These are phyloP conservation scores for Dipodascopsis uninucleata DNA, from an alignment of 805 yeast genomes.

Conservation along the genomic window DNA sequence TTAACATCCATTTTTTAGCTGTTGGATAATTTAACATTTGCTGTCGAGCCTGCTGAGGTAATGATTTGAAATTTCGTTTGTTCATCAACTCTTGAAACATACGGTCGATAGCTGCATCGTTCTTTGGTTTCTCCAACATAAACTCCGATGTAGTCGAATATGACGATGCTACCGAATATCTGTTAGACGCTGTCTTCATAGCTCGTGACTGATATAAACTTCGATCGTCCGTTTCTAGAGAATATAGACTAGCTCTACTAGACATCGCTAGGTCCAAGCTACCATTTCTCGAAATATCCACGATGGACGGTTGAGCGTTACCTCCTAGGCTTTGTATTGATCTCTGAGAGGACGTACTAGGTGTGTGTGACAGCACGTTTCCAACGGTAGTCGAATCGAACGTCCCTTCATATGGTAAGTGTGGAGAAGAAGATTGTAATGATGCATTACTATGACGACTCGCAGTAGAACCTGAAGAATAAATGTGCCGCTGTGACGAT, in stretches of 20 bases:
- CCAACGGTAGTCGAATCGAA: no score
- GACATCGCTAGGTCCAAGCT: conserved; percentile 4
- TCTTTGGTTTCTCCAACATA: conserved; percentile 61
- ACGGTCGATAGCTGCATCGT: conserved; percentile 62
- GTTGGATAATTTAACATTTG: conserved; percentile 72
- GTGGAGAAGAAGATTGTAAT: no score
- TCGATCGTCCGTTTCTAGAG: conserved; percentile 9
- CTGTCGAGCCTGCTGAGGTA: conserved; percentile 68
- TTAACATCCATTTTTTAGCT: conserved; percentile 87
- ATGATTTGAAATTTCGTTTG: conserved; percentile 63
- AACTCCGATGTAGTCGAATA: conserved; percentile 33
- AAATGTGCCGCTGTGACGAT: no score
- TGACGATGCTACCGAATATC: conserved; percentile 11
- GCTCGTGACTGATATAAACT: conserved; percentile 7
- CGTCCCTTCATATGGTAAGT: no score
- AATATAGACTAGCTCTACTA: conserved; percentile 9
- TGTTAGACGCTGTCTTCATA: conserved; percentile 3
- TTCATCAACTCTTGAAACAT: conserved; percentile 75
- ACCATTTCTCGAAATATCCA: no score
- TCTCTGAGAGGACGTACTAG: conserved; percentile 5
- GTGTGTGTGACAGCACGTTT: neutral
- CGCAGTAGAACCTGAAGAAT: no score
- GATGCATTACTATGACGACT: no score
- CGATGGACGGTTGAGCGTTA: conserved; percentile 6
- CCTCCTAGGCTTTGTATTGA: conserved; percentile 5